Base-by-base conservation (phyloP, 495 filamentous ascomycete genomes). In the Glonium stellatum region DNA sequence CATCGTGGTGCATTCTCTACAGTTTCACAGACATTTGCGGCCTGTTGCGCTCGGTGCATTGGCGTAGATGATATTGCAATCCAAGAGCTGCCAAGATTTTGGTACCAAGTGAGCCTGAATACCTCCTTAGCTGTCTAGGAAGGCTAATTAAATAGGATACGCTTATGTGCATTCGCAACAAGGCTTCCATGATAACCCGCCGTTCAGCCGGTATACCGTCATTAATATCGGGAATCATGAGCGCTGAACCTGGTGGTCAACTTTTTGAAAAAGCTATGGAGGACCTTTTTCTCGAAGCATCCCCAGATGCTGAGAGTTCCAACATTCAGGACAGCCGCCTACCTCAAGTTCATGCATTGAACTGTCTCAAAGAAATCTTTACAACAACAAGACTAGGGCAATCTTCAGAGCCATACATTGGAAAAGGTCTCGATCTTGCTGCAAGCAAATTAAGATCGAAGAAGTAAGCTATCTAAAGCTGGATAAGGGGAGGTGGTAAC, bases 1-100 rank as follows among this genome's bases (percentile, higher is more conserved):
- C 93, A 98, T 70, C 80, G 93, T 59, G 93, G 93, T 53, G 93
- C 93, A 18, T 97, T 97, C 68, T 92, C 91, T 0, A 90, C 90
- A 5, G 92, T 97, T 3, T 87, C 93, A 5, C 85, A 88, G 55
- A 95, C 90, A 0, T 97, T 96, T 67, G 78, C 85, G 0, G 79
- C 78, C 18, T 92, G 89, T 63, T 97, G 92, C 68, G 69, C 76
- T 23, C 71, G 78, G 11, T 86, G 80, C 66, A 22, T 48, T 5
- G 31, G 15, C 5, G 25, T 54, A 0, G 72, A 55, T 59, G 79
- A 78, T 68, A 72, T 66, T 34, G 76, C 62, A 23, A 77, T 79
- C 10, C 70, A 67, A 42, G 49, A 36, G 25, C 57, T 82, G 21
- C 73, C 84, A 10, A 61, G 77, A 0, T 64, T 67, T n/a, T 87